Conservation (phyloP, 2,329 filamentous ascomycete species). For the Aspergillus sp. region DNA sequence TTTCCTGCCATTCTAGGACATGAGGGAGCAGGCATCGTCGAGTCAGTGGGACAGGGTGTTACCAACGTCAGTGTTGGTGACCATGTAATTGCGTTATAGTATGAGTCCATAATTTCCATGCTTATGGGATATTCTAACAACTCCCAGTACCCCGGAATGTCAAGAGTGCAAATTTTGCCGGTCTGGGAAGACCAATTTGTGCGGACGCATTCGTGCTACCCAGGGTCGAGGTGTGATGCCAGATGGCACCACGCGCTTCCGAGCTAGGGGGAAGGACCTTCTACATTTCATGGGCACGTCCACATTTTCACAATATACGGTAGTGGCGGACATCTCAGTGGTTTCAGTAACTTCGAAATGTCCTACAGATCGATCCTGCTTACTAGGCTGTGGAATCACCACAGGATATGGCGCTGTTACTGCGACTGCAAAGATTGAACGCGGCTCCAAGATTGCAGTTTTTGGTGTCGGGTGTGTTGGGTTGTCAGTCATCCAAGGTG, state of each 20-base stretch:
- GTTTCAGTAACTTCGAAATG: conserved; percentile 88
- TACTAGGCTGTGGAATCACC: conserved; percentile 97
- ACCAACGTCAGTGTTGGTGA: conserved; percentile 90
- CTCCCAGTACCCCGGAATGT: conserved; percentile 83
- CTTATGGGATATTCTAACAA: conserved; percentile 15
- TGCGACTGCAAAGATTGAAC: conserved; percentile 87
- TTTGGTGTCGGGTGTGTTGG: conserved; percentile 97
- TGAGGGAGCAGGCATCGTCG: conserved; percentile 85
- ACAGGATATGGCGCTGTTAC: conserved; percentile 95
- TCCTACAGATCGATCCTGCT: conserved; percentile 91
- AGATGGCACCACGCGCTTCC: conserved; percentile 91
- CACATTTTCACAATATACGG: conserved; percentile 98
- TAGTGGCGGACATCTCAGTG: conserved; percentile 96
- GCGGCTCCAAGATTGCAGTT: conserved; percentile 83
- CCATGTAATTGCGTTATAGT: conserved; percentile 84
- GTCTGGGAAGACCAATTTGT: conserved; percentile 98
- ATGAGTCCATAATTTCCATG: conserved; percentile 32
- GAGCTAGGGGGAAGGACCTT: conserved; percentile 87
- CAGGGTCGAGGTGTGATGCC: conserved; percentile 97
- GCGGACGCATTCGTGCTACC: conserved; percentile 96
- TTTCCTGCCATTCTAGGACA: conserved; percentile 86
- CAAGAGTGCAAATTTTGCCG: conserved; percentile 99
- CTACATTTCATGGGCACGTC: conserved; percentile 99
- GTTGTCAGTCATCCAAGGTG: conserved; percentile 90
- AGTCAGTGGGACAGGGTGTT: conserved; percentile 89